These are phyloP conservation scores for Annulohypoxylon moriforme DNA, from an alignment of 495 filamentous ascomycete species.

Conservation along the genomic window DNA sequence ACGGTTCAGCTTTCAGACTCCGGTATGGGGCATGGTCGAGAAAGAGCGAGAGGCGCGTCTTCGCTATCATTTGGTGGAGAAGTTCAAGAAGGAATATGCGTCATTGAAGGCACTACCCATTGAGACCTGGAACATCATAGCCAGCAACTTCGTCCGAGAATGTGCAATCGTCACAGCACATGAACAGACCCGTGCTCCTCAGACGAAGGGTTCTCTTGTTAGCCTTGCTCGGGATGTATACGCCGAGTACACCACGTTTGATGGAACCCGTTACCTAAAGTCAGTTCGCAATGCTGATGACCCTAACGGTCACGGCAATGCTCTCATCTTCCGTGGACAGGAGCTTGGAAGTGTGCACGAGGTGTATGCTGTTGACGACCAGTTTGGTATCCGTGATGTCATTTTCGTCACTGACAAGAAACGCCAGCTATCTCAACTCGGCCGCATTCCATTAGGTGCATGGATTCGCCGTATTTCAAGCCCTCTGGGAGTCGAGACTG, in stretches of 20 bases:
- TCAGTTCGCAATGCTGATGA: neutral
- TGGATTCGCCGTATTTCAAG: neutral
- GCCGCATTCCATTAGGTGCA: neutral
- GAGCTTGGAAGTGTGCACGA: neutral
- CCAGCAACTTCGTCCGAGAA: neutral
- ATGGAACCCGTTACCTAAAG: neutral
- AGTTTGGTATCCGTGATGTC: constrained; percentile 7
- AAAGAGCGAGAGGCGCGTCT: neutral
- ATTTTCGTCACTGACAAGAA: neutral
- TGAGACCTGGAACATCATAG: neutral
- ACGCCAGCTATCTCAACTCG: neutral
- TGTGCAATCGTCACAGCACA: neutral
- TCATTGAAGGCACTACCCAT: neutral
- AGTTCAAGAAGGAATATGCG: neutral
- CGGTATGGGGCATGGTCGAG: neutral
- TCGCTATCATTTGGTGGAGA: neutral
- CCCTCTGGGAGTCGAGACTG: too few relatives aligned
- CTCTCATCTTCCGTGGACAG: neutral
- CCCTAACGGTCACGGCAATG: neutral
- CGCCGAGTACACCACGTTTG: neutral
- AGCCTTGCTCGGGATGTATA: neutral
- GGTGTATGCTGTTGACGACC: constrained; percentile 1
- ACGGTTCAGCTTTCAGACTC: neutral
- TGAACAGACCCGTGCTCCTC: neutral
- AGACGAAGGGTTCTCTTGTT: neutral